Evolutionary conservation across 805 yeast genomes (phyloP).

Genomic region (Maudiozyma turicensis): DNA sequence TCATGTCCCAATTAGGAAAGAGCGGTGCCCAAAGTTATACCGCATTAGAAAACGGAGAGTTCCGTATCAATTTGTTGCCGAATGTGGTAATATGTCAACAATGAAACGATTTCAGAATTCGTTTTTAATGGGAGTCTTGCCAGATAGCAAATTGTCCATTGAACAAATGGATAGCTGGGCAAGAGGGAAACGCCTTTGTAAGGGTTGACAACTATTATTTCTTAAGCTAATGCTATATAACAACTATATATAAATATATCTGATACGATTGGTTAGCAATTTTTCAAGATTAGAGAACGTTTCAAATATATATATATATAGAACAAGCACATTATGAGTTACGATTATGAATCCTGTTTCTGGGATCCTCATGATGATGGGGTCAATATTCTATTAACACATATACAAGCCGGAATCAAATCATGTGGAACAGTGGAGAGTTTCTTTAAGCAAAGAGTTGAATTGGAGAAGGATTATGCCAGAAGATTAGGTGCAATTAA

Average conservation of each 20-base stretch:
- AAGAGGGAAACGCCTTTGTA: too few relatives aligned
- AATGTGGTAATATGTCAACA: background rate
- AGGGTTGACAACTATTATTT: too few relatives aligned
- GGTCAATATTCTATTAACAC: conserved; percentile 21
- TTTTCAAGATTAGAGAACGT: too few relatives aligned
- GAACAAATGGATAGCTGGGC: too few relatives aligned
- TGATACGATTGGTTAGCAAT: too few relatives aligned
- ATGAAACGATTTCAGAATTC: background rate
- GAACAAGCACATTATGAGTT: conserved; percentile 11
- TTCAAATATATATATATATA: background rate
- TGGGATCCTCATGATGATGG: conserved; percentile 30
- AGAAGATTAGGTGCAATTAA: conserved; percentile 27
- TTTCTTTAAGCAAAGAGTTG: conserved; percentile 24
- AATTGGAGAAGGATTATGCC: conserved; percentile 26
- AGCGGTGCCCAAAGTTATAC: too few relatives aligned
- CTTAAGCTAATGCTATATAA: too few relatives aligned
- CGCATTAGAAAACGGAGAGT: too few relatives aligned
- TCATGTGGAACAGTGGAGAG: conserved; percentile 18
- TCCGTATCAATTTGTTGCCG: too few relatives aligned
- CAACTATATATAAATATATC: too few relatives aligned
- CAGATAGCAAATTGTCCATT: too few relatives aligned
- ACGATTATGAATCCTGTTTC: conserved; percentile 25
- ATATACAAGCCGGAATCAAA: conserved; percentile 22
- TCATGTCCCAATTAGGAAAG: background rate
- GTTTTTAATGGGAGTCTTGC: too few relatives aligned